Evolutionary conservation across 2,329 filamentous ascomycete genomes (phyloP), one percentile per base, ranked within the genome.

Genomic region (Exserohilum rostratum): DNA sequence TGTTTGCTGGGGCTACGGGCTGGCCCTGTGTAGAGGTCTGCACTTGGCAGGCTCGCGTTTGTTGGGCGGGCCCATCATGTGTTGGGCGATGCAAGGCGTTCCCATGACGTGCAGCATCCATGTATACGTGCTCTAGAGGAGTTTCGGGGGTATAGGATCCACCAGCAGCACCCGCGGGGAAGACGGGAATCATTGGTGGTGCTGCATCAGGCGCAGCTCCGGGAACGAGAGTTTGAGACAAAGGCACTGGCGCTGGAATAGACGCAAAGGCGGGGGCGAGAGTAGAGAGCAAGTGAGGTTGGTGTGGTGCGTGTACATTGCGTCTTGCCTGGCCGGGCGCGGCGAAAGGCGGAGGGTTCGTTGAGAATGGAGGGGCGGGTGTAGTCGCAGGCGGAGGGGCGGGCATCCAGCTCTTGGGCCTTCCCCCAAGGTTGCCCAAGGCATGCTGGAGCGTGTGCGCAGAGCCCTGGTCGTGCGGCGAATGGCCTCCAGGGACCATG

Each of bases 331-430:
- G n/a, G n/a, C n/a, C n/a, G n/a, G n/a, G n/a, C n/a, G n/a, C 45
- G 2, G 33, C 22, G 48, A 46, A 52, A 25, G 53, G 50, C n/a
- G 46, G 50, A 9, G 53, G 42, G 13, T 22, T 44, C 12, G 25
- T 5, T 7, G 48, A 18, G 27, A 38, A 20, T n/a, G 17, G 45
- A 11, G 27, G 22, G 13, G 17, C 15, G n/a, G 48, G 43, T 22
- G 25, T 35, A 29, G 20, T 29, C 4, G 31, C 12, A 22, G 51
- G 51, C 50, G n/a, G n/a, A n/a, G n/a, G n/a, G n/a, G 18, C 13
- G 5, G 29, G 12, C 71, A 74, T 74, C 72, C 72, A 75, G 35
- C 65, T 60, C 60, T 71, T 75, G 25, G 62, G 65, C 30, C 50
- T 58, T 2, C 66, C 69, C 12, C 71, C 70, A 18, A 73, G 57